phyloP scores from a whole-genome alignment of 768 basidiomycete species.

The Rhizopogon salebrosus region DNA sequence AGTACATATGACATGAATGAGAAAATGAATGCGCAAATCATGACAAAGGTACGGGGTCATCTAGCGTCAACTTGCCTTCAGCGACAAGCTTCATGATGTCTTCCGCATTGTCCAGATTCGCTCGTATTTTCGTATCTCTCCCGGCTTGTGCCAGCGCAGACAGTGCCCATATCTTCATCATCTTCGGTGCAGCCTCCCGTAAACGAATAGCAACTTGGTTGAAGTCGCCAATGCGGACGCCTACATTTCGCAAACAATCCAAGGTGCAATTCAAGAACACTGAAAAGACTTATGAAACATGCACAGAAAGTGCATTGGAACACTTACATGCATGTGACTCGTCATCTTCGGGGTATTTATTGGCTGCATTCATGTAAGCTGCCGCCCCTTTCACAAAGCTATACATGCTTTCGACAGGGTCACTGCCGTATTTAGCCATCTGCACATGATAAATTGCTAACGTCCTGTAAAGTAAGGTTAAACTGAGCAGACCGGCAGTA shows the following conservation, averaged over 20 bases:
- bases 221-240: not conserved
- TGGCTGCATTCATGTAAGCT: slow-evolving; percentile 10
- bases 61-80: not conserved
- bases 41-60: not conserved
- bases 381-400: not conserved
- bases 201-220: not conserved
- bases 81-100: not conserved
- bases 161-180: slow-evolving; percentile 8
- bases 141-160: slow-evolving; percentile 3
- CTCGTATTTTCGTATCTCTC: not conserved
- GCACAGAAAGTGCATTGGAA: no score
- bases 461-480: not conserved
- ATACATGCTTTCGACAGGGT: not conserved
- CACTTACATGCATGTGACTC: slow-evolving; percentile 12
- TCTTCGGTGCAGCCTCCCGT: slow-evolving; percentile 6
- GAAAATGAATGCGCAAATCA: no score
- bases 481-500: not conserved
- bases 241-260: not conserved
- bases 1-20: not conserved
- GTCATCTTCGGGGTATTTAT: slow-evolving; percentile 13
- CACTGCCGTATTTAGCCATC: not conserved
- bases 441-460: slow-evolving; percentile 3
- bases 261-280: slow-evolving; percentile 1
- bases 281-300: not conserved
- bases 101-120: not conserved